These are phyloP conservation scores for Cryptococcus sp. DNA, from an alignment of 1,284 basidiomycete genomes.

Conservation along the genomic window DNA sequence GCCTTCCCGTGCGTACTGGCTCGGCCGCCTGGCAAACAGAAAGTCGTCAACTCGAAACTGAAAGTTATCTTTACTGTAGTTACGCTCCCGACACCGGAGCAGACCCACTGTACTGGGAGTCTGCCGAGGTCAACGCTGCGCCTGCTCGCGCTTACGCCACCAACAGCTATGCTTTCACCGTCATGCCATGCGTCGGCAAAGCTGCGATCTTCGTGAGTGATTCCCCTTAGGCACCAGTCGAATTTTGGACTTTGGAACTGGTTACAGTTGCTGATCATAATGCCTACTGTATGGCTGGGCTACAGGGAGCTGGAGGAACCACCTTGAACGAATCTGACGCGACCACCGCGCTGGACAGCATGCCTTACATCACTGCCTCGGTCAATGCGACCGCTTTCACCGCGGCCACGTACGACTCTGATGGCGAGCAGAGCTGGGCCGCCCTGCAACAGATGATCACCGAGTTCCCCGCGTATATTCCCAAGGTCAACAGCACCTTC, in stretches of 20 bases:
- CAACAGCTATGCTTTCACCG: background rate
- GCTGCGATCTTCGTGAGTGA: background rate
- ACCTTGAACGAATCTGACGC: too few species aligned
- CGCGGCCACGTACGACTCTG: background rate
- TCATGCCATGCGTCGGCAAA: conserved; percentile 1
- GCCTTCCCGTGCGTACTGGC: background rate
- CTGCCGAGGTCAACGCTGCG: background rate
- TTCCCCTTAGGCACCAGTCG: background rate
- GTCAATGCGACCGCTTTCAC: background rate
- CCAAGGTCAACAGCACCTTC: background rate
- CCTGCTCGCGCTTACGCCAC: background rate
- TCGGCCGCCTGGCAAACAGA: background rate
- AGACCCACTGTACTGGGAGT: background rate
- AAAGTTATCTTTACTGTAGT: background rate
- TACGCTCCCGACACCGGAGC: background rate
- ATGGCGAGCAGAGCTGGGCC: background rate
- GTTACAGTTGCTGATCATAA: too few species aligned
- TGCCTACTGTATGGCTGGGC: too few species aligned
- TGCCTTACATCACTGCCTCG: background rate
- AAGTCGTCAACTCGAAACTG: background rate
- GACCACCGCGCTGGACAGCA: background rate
- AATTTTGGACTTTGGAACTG: background rate
- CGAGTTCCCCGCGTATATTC: background rate
- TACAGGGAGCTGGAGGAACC: too few species aligned
- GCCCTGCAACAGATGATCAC: background rate